A percentile compares a stretch with the other conserved stretches of the same genome.
These are phyloP conservation scores for Hibiscus trionum DNA, from an alignment of 345 rosid species.

Conservation along the genomic window DNA sequence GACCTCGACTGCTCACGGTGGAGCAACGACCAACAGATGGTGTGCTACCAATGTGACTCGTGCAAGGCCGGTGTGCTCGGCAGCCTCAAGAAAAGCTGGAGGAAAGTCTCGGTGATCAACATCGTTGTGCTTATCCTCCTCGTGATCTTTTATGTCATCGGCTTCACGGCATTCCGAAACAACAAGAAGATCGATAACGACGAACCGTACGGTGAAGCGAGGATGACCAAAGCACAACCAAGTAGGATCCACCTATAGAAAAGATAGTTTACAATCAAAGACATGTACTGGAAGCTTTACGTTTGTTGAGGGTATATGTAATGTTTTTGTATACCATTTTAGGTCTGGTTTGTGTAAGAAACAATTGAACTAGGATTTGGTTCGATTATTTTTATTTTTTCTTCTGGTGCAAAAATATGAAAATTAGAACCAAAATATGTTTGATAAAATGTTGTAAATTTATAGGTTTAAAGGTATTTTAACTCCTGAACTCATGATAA, in stretches of 20 bases:
- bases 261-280: background rate
- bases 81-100: conserved; percentile 85
- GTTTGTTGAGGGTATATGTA: background rate
- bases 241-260: conserved; percentile 45
- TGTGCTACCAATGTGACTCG: conserved; percentile 73
- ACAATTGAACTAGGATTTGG: background rate
- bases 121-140: conserved; percentile 68
- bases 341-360: conserved; percentile 13
- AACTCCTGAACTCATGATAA: too few relatives aligned
- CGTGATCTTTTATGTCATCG: conserved; percentile 65
- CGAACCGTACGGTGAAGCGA: conserved; percentile 67
- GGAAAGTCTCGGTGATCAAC: conserved; percentile 85
- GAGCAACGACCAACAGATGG: conserved; percentile 62
- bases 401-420: too few relatives aligned
- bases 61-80: conserved; percentile 94
- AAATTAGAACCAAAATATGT: too few relatives aligned
- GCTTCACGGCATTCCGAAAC: conserved; percentile 73
- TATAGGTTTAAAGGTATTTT: too few relatives aligned
- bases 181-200: conserved; percentile 70
- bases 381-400: background rate
- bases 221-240: conserved; percentile 73
- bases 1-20: conserved; percentile 57
- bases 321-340: background rate
- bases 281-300: background rate
- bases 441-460: too few relatives aligned